Base-by-base conservation (phyloP, 257 asterid genomes). In the Fraxinus quadrangulata region DNA sequence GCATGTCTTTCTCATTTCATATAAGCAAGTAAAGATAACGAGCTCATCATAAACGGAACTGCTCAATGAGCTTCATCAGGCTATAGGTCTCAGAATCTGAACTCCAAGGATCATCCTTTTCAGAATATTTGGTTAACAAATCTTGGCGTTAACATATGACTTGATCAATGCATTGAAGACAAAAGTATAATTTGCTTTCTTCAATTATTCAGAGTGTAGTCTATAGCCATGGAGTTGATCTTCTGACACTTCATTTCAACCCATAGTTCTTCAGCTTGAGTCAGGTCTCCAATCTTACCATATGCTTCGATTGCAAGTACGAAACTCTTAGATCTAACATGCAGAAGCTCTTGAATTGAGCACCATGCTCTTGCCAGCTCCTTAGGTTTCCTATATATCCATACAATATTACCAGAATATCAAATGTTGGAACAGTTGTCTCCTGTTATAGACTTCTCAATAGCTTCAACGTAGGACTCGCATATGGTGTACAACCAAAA, bases 51-150 rank as follows among this genome's bases (percentile, higher is more conserved):
- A 80, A 71, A 16, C 71, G 89, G 67, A 85, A 85, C 82, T 90
- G 93, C 82, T 95, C 97, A 28, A 86, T 73, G 73, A 92, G 89
- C 85, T 88, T 92, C 78, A 91, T 76, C 69, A 91, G 79, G 78
- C 97, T 92, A 81, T 92, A 95, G 37, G 97, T 91, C 87, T 92
- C 97, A 49, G 96, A 86, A 85, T 95, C 99, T 0, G 97, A 98
- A 96, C 93, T 71, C 94, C 99, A 84, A 94, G 86, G 81, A 94
- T 92, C 97, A 92, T 91, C 86, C 99, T 91, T 63, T 84, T 86
- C 49, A 92, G 86, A 79, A 95, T 94, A 83, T 90, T 84, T 73
- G 94, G 92, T 79, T 91, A 90, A 77, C 86, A 84, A 26, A 87
- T 67, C 85, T 90, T 95, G 19, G 96, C 99, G 90, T 91, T 95